phyloP scores from a whole-genome alignment of 140 eudicot genomes.

The Ambrosia hybrid region DNA sequence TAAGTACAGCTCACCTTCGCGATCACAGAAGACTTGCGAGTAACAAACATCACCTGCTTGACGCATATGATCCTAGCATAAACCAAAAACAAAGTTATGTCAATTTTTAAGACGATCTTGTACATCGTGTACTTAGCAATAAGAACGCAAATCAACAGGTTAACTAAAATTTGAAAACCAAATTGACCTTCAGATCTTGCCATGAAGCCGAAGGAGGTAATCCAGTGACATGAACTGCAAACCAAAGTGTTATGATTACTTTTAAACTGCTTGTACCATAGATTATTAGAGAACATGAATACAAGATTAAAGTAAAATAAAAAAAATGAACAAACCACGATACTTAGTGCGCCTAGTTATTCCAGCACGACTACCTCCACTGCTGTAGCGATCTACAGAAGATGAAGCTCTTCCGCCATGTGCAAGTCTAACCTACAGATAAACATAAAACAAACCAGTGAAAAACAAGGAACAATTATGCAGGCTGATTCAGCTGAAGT shows the following conservation, averaged over 20 bases:
- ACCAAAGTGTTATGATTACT: neutral
- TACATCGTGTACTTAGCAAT: slow-evolving; percentile 10
- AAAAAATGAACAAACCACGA: slow-evolving; percentile 55
- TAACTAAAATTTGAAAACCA: neutral
- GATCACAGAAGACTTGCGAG: slow-evolving; percentile 82
- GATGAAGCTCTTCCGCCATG: slow-evolving; percentile 88
- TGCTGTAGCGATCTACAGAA: slow-evolving; percentile 60
- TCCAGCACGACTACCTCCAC: slow-evolving; percentile 82
- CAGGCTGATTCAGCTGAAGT: neutral
- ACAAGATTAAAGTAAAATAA: neutral
- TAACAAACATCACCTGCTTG: slow-evolving; percentile 95
- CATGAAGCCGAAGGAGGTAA: slow-evolving; percentile 95
- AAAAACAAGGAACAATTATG: neutral
- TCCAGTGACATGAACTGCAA: slow-evolving; percentile 77
- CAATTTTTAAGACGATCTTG: neutral
- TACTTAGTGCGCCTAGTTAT: slow-evolving; percentile 73
- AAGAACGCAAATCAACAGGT: neutral
- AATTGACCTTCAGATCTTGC: slow-evolving; percentile 94
- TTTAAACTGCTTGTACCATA: slow-evolving; percentile 3
- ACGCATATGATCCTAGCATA: slow-evolving; percentile 91
- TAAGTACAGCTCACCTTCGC: slow-evolving; percentile 62
- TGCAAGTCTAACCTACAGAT: slow-evolving; percentile 63
- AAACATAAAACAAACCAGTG: neutral
- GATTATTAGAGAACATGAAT: neutral
- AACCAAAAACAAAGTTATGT: neutral